Percentiles rank a stretch among this genome's conserved stretches.
Conservation (phyloP, 2,329 filamentous ascomycete species). For the Cladosporium phlei region DNA sequence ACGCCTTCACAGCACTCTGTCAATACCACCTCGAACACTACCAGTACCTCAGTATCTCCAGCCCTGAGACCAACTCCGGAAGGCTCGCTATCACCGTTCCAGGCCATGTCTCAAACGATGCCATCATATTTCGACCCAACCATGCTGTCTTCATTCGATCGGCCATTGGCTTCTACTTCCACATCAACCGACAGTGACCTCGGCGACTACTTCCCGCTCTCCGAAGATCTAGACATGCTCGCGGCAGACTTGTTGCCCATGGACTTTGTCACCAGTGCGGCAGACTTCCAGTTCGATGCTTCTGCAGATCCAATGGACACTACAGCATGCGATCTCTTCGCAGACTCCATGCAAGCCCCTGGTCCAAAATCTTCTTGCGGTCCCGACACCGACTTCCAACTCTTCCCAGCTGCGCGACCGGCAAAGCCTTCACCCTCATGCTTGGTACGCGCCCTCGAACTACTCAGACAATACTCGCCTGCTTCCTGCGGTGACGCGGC, state of each 20-base stretch:
- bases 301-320: not conserved
- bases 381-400: not conserved
- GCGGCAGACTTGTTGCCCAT: not conserved
- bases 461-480: conserved; percentile 24
- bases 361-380: not conserved
- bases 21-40: not conserved
- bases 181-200: not conserved
- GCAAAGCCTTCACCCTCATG: conserved; percentile 18
- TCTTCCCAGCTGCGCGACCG: not conserved
- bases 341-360: not conserved
- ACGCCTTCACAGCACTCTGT: conserved; percentile 4
- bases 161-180: not conserved
- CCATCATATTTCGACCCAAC: no score
- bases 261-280: not conserved
- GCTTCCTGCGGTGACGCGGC: conserved; percentile 3
- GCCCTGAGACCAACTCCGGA: no score
- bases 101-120: not conserved
- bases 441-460: conserved; percentile 22
- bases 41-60: not conserved
- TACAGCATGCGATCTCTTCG: not conserved
- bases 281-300: not conserved
- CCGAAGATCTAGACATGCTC: not conserved
- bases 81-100: not conserved
- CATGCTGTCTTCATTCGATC: not conserved
- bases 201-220: not conserved